These are phyloP conservation scores for Sindora glabra DNA, from an alignment of 306 rosid genomes.

Conservation along the genomic window DNA sequence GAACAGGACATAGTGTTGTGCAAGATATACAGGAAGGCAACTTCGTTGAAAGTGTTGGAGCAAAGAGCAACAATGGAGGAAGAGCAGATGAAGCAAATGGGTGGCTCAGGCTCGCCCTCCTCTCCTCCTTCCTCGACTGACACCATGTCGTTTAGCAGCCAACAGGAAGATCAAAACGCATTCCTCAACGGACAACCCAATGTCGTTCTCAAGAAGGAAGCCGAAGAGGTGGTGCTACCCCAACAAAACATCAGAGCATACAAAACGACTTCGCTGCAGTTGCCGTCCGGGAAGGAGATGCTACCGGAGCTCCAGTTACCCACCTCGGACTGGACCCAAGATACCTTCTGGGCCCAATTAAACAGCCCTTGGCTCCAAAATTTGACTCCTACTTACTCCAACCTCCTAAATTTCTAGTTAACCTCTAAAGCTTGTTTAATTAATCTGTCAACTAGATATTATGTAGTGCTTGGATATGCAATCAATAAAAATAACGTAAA, in stretches of 20 bases:
- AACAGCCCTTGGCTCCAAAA: conserved; percentile 80
- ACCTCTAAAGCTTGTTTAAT: background rate
- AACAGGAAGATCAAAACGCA: conserved; percentile 19
- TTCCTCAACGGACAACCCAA: conserved; percentile 10
- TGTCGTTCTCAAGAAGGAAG: conserved; percentile 36
- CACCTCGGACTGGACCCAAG: conserved; percentile 70
- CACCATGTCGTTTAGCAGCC: conserved; percentile 37
- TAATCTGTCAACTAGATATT: background rate
- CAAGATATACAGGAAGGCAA: conserved; percentile 90
- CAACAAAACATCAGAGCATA: background rate
- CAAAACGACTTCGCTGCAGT: conserved; percentile 21
- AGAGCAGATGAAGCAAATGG: conserved; percentile 39
- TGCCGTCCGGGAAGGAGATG: conserved; percentile 31
- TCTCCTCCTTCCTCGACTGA: conserved; percentile 56
- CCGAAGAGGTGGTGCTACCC: background rate
- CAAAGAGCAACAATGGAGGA: conserved; percentile 79
- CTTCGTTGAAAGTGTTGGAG: conserved; percentile 89
- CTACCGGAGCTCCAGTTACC: conserved; percentile 69
- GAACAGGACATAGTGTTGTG: conserved; percentile 78
- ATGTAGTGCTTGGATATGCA: no score
- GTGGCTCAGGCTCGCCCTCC: conserved; percentile 25
- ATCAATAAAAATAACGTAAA: no score
- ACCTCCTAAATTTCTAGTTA: conserved; percentile 44
- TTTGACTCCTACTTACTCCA: conserved; percentile 44
- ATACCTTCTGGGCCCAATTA: conserved; percentile 57